A percentile compares a stretch with the other conserved stretches of the same genome.
phyloP scores from a whole-genome alignment of 2,329 filamentous ascomycete genomes.

The Ilyonectria mors-panacis region DNA sequence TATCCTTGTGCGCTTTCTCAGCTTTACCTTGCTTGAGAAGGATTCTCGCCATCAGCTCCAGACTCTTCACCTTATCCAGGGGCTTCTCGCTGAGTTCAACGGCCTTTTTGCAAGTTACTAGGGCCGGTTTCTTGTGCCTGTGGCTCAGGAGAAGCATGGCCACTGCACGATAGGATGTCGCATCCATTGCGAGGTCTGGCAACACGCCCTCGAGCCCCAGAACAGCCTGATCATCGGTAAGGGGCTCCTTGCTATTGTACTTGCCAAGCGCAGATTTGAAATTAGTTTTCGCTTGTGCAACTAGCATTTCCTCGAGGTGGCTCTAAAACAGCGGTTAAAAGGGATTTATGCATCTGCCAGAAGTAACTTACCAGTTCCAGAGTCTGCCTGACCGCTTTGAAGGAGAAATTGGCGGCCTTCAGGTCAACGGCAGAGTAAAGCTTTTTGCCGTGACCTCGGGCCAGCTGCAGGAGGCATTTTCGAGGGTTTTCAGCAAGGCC shows the following conservation, averaged over 20 bases:
- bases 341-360: neutral
- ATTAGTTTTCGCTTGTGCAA: conserved; percentile 34
- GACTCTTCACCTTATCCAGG: conserved; percentile 36
- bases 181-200: conserved; percentile 33
- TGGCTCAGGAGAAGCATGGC: conserved; percentile 38
- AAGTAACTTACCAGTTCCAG: conserved; percentile 33
- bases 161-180: conserved; percentile 38
- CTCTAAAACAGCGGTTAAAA: conserved; percentile 22
- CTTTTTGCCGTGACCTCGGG: conserved; percentile 34
- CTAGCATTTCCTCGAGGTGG: conserved; percentile 32
- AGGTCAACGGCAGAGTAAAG: conserved; percentile 33
- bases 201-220: conserved; percentile 43
- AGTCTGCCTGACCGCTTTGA: conserved; percentile 27
- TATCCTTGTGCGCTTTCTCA: conserved; percentile 33
- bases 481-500: conserved; percentile 35
- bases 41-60: conserved; percentile 35
- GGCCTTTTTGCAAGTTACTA: conserved; percentile 36
- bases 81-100: conserved; percentile 21
- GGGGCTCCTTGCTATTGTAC: neutral
- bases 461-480: conserved; percentile 36
- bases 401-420: conserved; percentile 20
- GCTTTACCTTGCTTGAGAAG: conserved; percentile 23
- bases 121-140: conserved; percentile 33
- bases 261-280: conserved; percentile 23
- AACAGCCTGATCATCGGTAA: conserved; percentile 24